phyloP scores from a whole-genome alignment of 2,329 filamentous ascomycete species.

The Nemania sp. region DNA sequence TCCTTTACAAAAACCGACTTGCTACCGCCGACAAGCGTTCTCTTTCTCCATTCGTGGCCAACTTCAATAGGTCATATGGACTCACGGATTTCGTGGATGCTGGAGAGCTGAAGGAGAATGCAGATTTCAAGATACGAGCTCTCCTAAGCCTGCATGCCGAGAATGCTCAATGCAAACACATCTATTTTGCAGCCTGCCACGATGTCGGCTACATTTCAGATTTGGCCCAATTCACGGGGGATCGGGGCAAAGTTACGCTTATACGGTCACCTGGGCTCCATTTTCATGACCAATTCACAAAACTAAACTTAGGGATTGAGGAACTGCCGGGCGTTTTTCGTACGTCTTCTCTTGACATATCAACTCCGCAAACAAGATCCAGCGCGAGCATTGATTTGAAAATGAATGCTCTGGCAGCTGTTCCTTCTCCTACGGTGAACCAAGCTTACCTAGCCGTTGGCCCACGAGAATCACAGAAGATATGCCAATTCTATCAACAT shows the following conservation, averaged over 20 bases:
- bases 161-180: conserved; percentile 64
- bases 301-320: conserved; percentile 53
- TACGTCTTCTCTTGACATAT: conserved; percentile 40
- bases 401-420: neutral
- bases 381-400: conserved; percentile 5
- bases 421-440: conserved; percentile 1
- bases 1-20: conserved; percentile 52
- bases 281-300: conserved; percentile 57
- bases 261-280: conserved; percentile 49
- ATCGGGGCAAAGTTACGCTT: conserved; percentile 57
- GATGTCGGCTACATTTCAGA: conserved; percentile 61
- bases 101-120: conserved; percentile 62
- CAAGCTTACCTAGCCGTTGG: neutral
- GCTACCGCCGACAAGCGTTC: conserved; percentile 59
- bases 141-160: conserved; percentile 55
- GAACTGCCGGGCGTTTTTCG: conserved; percentile 58
- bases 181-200: conserved; percentile 66
- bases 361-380: conserved; percentile 2
- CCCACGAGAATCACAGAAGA: conserved; percentile 23
- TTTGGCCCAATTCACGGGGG: conserved; percentile 55
- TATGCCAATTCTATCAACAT: conserved; percentile 34
- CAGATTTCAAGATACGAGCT: conserved; percentile 62
- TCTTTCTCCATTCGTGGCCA: conserved; percentile 56
- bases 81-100: conserved; percentile 66
- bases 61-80: conserved; percentile 60